Conservation (phyloP, 2,329 filamentous ascomycete genomes). For the Cercospora sp. region DNA sequence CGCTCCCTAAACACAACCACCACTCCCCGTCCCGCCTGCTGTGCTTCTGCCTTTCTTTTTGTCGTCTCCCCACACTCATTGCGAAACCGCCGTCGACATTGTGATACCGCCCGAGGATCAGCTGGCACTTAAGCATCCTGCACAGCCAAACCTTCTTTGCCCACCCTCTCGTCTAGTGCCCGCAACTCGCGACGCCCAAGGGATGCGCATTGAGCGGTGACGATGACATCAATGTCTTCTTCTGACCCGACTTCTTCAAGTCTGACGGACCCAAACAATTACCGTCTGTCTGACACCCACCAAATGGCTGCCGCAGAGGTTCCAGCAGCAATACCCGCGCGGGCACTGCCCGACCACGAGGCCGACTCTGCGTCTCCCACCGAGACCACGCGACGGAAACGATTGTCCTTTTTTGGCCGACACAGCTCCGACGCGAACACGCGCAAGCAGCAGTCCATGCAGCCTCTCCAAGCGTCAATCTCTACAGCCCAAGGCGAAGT, state of each 20-base stretch:
- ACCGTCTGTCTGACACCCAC: constrained; percentile 7
- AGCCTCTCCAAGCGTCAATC: constrained; percentile 21
- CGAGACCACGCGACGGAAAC: constrained; percentile 28
- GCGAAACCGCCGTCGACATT: background rate
- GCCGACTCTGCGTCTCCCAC: constrained; percentile 14
- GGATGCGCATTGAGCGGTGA: constrained; percentile 19
- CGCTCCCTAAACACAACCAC: background rate
- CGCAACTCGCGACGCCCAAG: constrained; percentile 18
- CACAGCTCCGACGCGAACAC: constrained; percentile 28
- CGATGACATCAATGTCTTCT: constrained; percentile 20
- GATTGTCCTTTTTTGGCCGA: constrained; percentile 34
- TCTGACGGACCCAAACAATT: constrained; percentile 13
- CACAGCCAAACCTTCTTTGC: constrained; percentile 16
- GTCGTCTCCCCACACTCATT: background rate
- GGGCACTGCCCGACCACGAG: constrained; percentile 17
- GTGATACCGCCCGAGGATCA: background rate
- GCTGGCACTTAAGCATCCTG: constrained; percentile 15
- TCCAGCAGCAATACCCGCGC: constrained; percentile 15
- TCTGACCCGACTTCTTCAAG: constrained; percentile 4
- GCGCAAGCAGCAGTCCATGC: constrained; percentile 15
- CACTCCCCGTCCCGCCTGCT: background rate
- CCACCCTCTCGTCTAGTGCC: constrained; percentile 13
- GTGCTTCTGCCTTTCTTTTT: background rate
- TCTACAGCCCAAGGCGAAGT: constrained; percentile 9
- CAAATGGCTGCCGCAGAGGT: constrained; percentile 12